Conservation (phyloP, 2,329 filamentous ascomycete species). For the Talaromyces rugulosus region DNA sequence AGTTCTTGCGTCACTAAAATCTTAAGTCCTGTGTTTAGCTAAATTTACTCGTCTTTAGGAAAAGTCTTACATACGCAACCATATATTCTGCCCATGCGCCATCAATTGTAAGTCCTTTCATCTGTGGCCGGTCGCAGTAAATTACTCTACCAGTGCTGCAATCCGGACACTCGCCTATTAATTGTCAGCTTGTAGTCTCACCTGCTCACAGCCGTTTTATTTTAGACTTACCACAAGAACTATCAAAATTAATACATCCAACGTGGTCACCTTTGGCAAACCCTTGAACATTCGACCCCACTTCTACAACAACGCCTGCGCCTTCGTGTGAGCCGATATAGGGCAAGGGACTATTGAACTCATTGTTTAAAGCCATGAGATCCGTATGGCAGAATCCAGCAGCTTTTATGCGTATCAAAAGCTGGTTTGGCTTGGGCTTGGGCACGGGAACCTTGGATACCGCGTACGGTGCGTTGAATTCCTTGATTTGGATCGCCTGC, state of each 20-base stretch:
- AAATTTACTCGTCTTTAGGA: neutral
- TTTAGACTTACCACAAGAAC: constrained; percentile 44
- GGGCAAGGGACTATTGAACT: constrained; percentile 48
- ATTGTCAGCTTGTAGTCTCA: neutral
- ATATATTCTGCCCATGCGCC: constrained; percentile 58
- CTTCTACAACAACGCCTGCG: constrained; percentile 50
- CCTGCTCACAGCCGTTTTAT: constrained; percentile 30
- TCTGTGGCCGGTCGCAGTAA: constrained; percentile 23
- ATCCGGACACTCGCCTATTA: constrained; percentile 25
- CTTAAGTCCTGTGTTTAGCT: neutral
- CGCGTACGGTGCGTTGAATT: constrained; percentile 51
- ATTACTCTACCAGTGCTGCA: constrained; percentile 32
- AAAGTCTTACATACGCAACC: constrained; percentile 25
- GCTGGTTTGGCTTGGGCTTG: constrained; percentile 45
- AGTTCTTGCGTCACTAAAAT: constrained; percentile 39
- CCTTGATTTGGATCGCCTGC: constrained; percentile 13
- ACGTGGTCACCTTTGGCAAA: constrained; percentile 53
- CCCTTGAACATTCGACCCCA: constrained; percentile 37
- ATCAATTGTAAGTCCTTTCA: constrained; percentile 47
- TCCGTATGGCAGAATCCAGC: constrained; percentile 63
- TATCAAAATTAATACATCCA: constrained; percentile 52
- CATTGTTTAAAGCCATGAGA: constrained; percentile 50
- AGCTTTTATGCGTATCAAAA: constrained; percentile 58
- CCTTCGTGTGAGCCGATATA: constrained; percentile 56
- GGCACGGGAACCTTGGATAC: constrained; percentile 50